These are phyloP conservation scores for Pseudoturritis turrita DNA, from an alignment of 345 rosid genomes.

Conservation along the genomic window DNA sequence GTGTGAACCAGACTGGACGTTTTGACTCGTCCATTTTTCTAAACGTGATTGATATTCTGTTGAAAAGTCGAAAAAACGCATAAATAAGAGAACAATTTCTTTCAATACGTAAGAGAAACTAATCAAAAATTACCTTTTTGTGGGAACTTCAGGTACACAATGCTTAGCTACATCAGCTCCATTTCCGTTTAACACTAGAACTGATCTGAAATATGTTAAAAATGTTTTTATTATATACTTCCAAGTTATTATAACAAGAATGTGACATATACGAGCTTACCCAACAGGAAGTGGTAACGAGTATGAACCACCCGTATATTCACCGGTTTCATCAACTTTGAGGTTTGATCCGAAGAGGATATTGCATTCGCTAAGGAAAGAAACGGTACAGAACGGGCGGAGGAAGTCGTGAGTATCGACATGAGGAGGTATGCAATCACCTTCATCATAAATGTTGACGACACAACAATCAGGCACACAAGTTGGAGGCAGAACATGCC, in stretches of 20 bases:
- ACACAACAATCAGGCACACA: conserved; percentile 59
- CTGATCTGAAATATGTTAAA: conserved; percentile 36
- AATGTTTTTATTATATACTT: not conserved
- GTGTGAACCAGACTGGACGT: conserved; percentile 51
- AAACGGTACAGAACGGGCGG: conserved; percentile 56
- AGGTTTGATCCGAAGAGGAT: conserved; percentile 49
- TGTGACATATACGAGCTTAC: conserved; percentile 13
- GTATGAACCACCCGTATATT: conserved; percentile 42
- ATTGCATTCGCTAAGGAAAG: conserved; percentile 44
- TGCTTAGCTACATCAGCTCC: conserved; percentile 58
- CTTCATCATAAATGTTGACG: conserved; percentile 59
- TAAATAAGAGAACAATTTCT: not conserved
- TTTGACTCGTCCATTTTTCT: conserved; percentile 81
- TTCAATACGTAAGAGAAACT: not conserved
- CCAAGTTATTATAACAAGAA: not conserved
- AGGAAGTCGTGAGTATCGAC: conserved; percentile 53
- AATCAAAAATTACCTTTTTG: conserved; percentile 32
- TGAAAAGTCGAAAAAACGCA: not conserved
- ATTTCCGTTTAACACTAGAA: conserved; percentile 50
- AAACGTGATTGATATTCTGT: conserved; percentile 89
- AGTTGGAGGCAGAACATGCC: conserved; percentile 50
- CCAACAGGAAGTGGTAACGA: conserved; percentile 46
- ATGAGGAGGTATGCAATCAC: conserved; percentile 68
- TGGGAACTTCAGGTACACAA: conserved; percentile 51
- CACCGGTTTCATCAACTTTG: conserved; percentile 42